Evolutionary conservation across 1,284 basidiomycete species (phyloP), one percentile per base, ranked within the genome.

Genomic region (Vanrija pseudolonga): DNA sequence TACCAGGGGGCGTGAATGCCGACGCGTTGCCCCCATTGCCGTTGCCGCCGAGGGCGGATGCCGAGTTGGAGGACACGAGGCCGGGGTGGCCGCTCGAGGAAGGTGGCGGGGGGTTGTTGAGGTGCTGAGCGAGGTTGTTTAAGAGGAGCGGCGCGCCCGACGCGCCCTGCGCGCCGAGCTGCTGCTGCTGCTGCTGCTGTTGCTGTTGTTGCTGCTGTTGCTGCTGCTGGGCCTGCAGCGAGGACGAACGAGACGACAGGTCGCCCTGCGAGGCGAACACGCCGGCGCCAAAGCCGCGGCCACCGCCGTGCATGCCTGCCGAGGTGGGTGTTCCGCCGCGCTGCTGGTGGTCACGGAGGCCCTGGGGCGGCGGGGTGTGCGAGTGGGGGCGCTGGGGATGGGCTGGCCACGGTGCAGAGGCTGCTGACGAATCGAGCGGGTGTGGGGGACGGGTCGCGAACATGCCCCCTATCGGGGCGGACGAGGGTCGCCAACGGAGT

Each of bases 101-200:
- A 17, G 76, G 75, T 12, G 73, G 59, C 6, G 74, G 72, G 0
- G 77, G 77, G 65, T 78, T 78, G 66, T 78, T 78, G 42, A 76
- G 61, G 61, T 77, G 69, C 60, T 73, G 63, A 17, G 73, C 67
- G 28, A 75, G 67, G 47, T 73, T 73, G 47, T 76, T 66, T n/a
- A 73, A 69, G 17, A 77, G 60, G 7, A 74, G 61, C 15, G 70
- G 68, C 36, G 67, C 59, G 17, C 61, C 59, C 11, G 32, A 32
- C 32, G 52, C 53, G 6, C 48, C 56, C 14, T 26, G 37, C 18
- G 54, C 56, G 52, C 49, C 55, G 15, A 51, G 53, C 44, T 55
- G 60, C 17, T 54, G 55, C 28, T 44, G 32, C 19, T 45, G 24
- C 53, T 47, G 57, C 42, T 49, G 42, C 24, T 54, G 52, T 23